Conservation (phyloP, 495 filamentous ascomycete species). For the Alectoria sarmentosa region DNA sequence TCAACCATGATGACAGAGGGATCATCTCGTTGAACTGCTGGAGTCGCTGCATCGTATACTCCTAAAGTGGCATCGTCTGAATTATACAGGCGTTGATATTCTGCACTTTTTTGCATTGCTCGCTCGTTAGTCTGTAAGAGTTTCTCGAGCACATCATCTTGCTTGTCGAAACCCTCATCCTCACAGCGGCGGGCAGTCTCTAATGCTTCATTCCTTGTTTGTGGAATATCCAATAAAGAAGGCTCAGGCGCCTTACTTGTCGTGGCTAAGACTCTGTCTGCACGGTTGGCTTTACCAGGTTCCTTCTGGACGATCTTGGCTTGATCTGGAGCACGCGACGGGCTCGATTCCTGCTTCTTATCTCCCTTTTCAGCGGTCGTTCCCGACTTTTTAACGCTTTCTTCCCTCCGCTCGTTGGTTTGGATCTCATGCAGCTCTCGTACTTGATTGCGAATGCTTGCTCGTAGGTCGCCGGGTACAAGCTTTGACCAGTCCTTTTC, state of each 20-base stretch:
- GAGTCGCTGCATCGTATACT: background rate
- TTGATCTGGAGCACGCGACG: constrained; percentile 4
- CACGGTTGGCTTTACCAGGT: background rate
- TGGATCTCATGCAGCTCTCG: constrained; percentile 44
- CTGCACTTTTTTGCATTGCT: background rate
- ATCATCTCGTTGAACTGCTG: background rate
- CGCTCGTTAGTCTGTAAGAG: background rate
- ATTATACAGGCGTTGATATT: background rate
- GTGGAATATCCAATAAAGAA: background rate
- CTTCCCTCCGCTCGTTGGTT: constrained; percentile 23
- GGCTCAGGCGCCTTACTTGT: background rate
- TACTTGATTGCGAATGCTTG: constrained; percentile 46
- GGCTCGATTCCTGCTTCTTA: background rate
- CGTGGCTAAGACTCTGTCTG: background rate
- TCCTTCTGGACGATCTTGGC: background rate
- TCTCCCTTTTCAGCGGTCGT: constrained; percentile 4
- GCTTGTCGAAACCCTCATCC: background rate
- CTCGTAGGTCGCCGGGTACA: constrained; percentile 44
- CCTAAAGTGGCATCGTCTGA: background rate
- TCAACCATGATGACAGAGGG: constrained; percentile 5
- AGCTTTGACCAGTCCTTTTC: constrained; percentile 49
- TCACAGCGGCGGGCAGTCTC: background rate
- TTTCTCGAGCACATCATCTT: background rate
- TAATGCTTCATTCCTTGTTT: background rate
- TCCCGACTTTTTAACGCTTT: constrained; percentile 19